phyloP scores from a whole-genome alignment of 306 rosid species.

The Prunus mongolica region DNA sequence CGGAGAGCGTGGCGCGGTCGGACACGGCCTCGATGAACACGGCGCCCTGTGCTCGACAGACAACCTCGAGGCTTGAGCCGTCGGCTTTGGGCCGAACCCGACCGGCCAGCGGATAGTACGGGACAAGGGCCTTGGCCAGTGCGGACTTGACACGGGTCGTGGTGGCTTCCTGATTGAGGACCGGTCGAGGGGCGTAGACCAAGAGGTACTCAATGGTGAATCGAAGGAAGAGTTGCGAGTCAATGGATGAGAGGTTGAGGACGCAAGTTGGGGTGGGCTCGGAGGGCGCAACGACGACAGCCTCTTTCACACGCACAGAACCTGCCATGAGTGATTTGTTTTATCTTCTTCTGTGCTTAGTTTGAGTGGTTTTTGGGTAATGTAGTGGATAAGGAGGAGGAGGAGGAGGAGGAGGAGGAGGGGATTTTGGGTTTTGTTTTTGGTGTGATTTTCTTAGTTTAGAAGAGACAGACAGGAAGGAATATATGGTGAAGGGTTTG shows the following conservation, averaged over 20 bases:
- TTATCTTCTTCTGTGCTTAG: no score
- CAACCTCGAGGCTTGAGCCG: slow-evolving; percentile 51
- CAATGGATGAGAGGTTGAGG: slow-evolving; percentile 65
- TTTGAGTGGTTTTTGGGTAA: neutral
- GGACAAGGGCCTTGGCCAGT: slow-evolving; percentile 56
- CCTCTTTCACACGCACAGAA: slow-evolving; percentile 55
- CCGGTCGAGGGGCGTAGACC: slow-evolving; percentile 36
- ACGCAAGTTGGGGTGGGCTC: slow-evolving; percentile 58
- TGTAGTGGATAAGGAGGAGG: neutral
- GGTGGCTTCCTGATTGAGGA: slow-evolving; percentile 23
- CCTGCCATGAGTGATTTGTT: slow-evolving; percentile 37
- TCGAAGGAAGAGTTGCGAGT: slow-evolving; percentile 88
- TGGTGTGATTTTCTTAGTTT: neutral
- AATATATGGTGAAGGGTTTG: slow-evolving; percentile 12
- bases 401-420: neutral
- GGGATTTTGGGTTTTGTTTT: neutral
- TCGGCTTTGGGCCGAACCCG: slow-evolving; percentile 43
- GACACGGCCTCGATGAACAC: slow-evolving; percentile 68
- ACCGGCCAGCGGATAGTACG: slow-evolving; percentile 69
- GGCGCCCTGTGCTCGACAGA: slow-evolving; percentile 70
- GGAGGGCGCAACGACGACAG: slow-evolving; percentile 51
- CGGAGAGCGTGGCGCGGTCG: slow-evolving; percentile 19
- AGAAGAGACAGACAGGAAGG: slow-evolving; percentile 13
- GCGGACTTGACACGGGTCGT: slow-evolving; percentile 46
- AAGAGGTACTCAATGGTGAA: slow-evolving; percentile 80